Conservation (phyloP, 208 protist species). For the Endotrypanum monterogeii region DNA sequence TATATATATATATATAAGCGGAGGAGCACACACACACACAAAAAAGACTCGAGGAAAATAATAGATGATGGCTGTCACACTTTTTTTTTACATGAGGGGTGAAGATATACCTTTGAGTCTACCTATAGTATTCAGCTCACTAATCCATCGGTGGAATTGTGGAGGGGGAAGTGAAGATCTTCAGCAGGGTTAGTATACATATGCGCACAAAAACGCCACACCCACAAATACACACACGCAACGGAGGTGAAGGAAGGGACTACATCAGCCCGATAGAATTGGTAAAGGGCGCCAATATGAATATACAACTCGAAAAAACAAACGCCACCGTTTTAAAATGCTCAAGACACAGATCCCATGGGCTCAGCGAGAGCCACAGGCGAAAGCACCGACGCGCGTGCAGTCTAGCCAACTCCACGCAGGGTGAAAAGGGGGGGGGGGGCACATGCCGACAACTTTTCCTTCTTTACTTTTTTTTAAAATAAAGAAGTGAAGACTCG, state of each 20-base stretch:
- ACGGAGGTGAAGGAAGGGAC: not conserved
- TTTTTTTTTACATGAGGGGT: conserved; percentile 15
- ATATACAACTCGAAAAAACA: not conserved
- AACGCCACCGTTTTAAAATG: not conserved
- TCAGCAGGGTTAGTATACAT: not conserved
- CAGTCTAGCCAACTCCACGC: not conserved
- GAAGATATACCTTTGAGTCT: conserved; percentile 14
- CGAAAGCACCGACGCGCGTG: not conserved
- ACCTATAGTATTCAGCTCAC: not conserved
- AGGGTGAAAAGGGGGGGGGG: not conserved
- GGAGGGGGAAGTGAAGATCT: not conserved
- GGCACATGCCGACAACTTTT: no score
- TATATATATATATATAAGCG: no score
- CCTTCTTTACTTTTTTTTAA: no score
- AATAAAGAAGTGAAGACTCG: no score
- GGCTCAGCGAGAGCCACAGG: not conserved
- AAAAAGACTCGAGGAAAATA: conserved; percentile 5
- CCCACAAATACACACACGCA: not conserved
- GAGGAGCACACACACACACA: no score
- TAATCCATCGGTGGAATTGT: not conserved
- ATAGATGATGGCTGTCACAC: no score
- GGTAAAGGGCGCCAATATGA: not conserved
- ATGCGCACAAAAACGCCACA: not conserved
- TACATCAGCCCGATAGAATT: not conserved
- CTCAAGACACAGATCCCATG: not conserved